Evolutionary conservation across 345 rosid genomes (phyloP).

Genomic region (Populus alba): DNA sequence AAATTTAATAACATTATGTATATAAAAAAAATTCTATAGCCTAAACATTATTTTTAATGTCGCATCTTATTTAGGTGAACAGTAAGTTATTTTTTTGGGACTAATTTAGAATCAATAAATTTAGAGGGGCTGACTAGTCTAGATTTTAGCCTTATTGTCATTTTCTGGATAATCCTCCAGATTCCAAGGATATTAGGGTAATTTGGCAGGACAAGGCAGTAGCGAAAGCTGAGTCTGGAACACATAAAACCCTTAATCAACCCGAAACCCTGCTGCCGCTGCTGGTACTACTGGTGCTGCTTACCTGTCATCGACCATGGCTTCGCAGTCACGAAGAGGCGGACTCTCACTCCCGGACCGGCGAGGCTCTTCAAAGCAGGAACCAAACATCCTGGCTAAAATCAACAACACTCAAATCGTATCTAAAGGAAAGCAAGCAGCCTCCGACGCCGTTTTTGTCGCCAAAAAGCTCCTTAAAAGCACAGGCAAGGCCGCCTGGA

Average conservation of each 20-base stretch:
- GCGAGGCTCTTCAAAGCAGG: conserved; percentile 29
- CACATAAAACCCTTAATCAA: not conserved
- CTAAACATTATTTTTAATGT: no score
- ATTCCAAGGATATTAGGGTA: no score
- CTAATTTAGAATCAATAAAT: no score
- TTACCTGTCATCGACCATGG: not conserved
- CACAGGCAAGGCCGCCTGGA: conserved; percentile 88
- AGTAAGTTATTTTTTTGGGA: no score
- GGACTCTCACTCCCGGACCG: not conserved
- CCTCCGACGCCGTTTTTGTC: conserved; percentile 50
- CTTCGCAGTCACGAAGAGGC: not conserved
- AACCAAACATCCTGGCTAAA: conserved; percentile 35
- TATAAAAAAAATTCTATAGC: no score
- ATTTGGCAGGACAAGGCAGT: no score
- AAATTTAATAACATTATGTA: no score
- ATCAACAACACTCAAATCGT: conserved; percentile 44
- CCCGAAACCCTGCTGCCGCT: not conserved
- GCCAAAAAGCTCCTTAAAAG: conserved; percentile 73
- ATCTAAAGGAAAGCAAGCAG: conserved; percentile 52
- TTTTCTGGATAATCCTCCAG: no score
- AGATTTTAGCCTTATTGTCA: no score
- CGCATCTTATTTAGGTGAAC: no score
- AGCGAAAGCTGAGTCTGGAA: not conserved
- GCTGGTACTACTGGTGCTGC: not conserved
- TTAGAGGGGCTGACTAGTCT: no score